Base-by-base conservation (phyloP, 495 filamentous ascomycete genomes). In the Daldinia decipiens region DNA sequence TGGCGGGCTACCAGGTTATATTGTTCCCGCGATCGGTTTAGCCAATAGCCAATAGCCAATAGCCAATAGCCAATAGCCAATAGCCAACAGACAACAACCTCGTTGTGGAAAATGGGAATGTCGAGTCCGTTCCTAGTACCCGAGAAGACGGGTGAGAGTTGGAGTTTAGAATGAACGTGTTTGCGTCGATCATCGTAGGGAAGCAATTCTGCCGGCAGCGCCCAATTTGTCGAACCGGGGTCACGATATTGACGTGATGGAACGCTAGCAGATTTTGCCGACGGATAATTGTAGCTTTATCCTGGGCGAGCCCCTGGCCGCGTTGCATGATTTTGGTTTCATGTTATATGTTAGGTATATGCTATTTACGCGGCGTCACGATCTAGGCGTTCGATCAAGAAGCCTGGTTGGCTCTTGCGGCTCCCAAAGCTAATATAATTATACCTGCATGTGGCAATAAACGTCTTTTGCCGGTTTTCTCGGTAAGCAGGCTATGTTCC, bases 131-230 rank as follows among this genome's bases (percentile, higher is more conserved):
- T 74, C 71, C 71, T 74, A 59, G 62, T 65, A 65, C 59, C 71
- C 71, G 71, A 74, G 62, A 62, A 67, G 52, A 51, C 34, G 71
- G 53, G 19, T 29, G 27, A 6, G 27, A 6, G 5, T 29, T 29
- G 3, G 27, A 5, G 40, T 58, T 67, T 54, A 53, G 58, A 51
- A 62, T 67, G 54, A 47, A 38, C 66, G 62, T 24, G 67, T 63
- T 38, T 51, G 63, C 69, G 66, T n/a, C 67, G 67, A 67, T 70
- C 62, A 66, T 70, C 59, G 66, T 66, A 67, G 71, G 62, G 71
- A 66, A 69, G 19, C 40, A 38, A 62, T 73, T 70, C 61, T 70
- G 47, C 71, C 71, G 66, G 54, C 31, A 73, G 52, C 27, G n/a
- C 34, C 61, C 52, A 65, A 65, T 40, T 65, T 61, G 60, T 52